phyloP scores from a whole-genome alignment of 208 protist species.

The Trypanosoma mega region DNA sequence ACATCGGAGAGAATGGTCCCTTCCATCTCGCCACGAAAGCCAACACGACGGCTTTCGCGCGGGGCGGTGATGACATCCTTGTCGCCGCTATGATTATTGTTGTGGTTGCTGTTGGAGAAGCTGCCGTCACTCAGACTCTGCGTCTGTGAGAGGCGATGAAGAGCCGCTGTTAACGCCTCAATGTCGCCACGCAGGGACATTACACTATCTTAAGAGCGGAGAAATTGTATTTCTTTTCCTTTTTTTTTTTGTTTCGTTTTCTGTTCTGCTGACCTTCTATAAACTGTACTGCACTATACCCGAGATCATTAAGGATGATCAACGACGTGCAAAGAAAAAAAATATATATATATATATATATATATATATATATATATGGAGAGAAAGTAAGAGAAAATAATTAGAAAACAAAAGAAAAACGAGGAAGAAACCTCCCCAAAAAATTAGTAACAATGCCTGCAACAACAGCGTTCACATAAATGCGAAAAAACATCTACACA shows the following conservation, averaged over 20 bases:
- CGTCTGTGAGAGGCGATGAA: slow-evolving; percentile 12
- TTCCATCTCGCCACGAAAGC: neutral
- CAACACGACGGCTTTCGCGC: neutral
- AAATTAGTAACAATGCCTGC: no score
- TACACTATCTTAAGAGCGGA: neutral
- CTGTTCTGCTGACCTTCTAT: neutral
- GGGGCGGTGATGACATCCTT: neutral
- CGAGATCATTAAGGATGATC: neutral
- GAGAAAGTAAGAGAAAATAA: no score
- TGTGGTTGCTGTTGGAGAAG: neutral
- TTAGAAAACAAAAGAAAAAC: no score
- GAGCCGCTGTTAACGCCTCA: slow-evolving; percentile 6
- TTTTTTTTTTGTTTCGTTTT: neutral
- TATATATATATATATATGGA: no score
- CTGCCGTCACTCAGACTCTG: neutral
- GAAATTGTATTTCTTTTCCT: neutral
- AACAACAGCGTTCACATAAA: no score
- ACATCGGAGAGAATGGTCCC: neutral
- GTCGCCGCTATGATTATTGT: neutral
- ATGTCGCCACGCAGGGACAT: slow-evolving; percentile 31
- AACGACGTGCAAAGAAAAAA: neutral
- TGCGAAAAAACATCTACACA: no score
- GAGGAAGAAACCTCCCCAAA: no score
- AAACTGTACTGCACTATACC: neutral
- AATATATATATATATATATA: neutral